A percentile compares a stretch with the other conserved stretches of the same genome.
Evolutionary conservation across 306 rosid species (phyloP).

Genomic region (Dalbergia oliveri): DNA sequence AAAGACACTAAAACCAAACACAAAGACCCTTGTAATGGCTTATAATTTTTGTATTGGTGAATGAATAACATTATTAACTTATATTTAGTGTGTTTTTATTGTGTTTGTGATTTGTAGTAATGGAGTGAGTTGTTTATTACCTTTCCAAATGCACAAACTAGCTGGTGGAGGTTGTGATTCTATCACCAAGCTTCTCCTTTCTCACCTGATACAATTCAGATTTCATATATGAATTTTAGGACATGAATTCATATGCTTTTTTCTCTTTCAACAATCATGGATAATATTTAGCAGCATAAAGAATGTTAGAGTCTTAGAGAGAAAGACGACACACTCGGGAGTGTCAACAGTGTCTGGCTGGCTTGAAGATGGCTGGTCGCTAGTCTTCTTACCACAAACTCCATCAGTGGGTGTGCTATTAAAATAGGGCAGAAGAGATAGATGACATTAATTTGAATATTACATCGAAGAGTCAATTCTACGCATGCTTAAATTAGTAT

Average conservation of each 20-base stretch:
- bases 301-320: slow-evolving; percentile 44
- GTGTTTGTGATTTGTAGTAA: background rate
- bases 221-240: slow-evolving; percentile 1
- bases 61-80: background rate
- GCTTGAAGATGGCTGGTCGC: slow-evolving; percentile 80
- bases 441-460: slow-evolving; percentile 2
- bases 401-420: slow-evolving; percentile 59
- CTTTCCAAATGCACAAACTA: slow-evolving; percentile 93
- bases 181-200: slow-evolving; percentile 91
- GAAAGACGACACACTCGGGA: slow-evolving; percentile 24
- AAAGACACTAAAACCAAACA: background rate
- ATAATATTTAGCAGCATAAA: slow-evolving; percentile 33
- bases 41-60: background rate
- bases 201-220: slow-evolving; percentile 66
- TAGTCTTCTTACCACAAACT: slow-evolving; percentile 74
- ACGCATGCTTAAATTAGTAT: no score
- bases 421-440: slow-evolving; percentile 47
- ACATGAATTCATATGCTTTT: background rate
- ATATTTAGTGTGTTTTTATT: background rate
- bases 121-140: slow-evolving; percentile 15
- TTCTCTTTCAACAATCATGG: slow-evolving; percentile 12
- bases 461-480: background rate
- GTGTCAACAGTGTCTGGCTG: slow-evolving; percentile 42
- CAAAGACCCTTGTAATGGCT: slow-evolving; percentile 6
- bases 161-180: slow-evolving; percentile 91